A percentile compares a stretch with the other conserved stretches of the same genome.
These are phyloP conservation scores for Kokia cookei DNA, from an alignment of 441 rosid species.

Conservation along the genomic window DNA sequence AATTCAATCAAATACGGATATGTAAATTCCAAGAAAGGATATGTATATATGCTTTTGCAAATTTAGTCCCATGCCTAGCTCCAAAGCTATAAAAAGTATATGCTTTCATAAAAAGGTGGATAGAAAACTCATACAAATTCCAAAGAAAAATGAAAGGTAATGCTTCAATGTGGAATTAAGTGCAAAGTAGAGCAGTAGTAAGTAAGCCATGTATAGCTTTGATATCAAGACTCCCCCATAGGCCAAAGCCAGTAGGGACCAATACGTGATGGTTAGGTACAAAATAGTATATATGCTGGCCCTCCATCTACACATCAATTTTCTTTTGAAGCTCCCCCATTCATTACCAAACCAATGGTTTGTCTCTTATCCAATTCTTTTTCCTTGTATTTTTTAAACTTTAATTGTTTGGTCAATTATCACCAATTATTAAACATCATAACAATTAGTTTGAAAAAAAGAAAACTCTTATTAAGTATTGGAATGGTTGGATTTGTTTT, in stretches of 20 bases:
- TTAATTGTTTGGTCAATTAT: slow-evolving; percentile 25
- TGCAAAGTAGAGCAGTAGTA: slow-evolving; percentile 15
- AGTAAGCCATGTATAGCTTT: slow-evolving; percentile 20
- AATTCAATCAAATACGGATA: too few species aligned
- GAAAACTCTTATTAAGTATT: too few species aligned
- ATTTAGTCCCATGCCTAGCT: too few species aligned
- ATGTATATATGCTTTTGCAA: too few species aligned
- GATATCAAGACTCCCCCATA: slow-evolving; percentile 6
- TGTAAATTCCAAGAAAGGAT: too few species aligned
- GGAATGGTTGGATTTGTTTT: too few species aligned
- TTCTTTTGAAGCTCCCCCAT: slow-evolving; percentile 8
- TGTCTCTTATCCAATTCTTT: slow-evolving; percentile 30
- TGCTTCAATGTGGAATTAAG: slow-evolving; percentile 14
- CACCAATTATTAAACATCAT: slow-evolving; percentile 29
- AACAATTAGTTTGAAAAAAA: too few species aligned
- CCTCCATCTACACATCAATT: slow-evolving; percentile 5
- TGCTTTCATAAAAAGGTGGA: not conserved
- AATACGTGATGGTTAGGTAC: slow-evolving; percentile 18
- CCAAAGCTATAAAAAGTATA: not conserved
- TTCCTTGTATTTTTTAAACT: slow-evolving; percentile 3
- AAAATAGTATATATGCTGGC: slow-evolving; percentile 21
- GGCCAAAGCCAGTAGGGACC: slow-evolving; percentile 16
- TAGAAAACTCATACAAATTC: not conserved
- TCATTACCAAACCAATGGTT: slow-evolving; percentile 7
- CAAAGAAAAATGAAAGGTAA: slow-evolving; percentile 11